Percentiles rank a stretch among this genome's conserved stretches.
phyloP scores from a whole-genome alignment of 495 filamentous ascomycete species.

The Neurospora discreta region DNA sequence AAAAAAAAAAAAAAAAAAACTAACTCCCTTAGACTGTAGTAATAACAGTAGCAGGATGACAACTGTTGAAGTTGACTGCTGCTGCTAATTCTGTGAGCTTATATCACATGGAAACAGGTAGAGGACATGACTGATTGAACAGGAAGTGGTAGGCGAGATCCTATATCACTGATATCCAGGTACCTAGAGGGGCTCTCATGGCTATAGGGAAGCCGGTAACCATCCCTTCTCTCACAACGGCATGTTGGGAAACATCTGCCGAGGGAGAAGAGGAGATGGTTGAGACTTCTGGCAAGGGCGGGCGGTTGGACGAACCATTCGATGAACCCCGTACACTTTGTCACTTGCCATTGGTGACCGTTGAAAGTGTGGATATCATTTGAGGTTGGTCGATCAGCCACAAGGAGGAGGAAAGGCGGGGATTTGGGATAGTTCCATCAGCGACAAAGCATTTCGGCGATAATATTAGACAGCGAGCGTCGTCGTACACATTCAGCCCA shows the following conservation, averaged over 20 bases:
- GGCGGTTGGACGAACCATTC: background rate
- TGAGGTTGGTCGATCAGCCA: background rate
- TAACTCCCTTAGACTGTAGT: background rate
- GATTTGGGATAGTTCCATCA: background rate
- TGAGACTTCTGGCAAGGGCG: background rate
- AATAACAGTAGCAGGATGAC: background rate
- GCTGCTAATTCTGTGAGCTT: slow-evolving; percentile 1
- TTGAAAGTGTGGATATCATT: background rate
- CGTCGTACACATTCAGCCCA: background rate
- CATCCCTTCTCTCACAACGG: background rate
- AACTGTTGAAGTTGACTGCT: slow-evolving; percentile 22
- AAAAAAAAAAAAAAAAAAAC: background rate
- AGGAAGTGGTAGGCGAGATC: background rate
- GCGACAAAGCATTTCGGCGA: background rate
- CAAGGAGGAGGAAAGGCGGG: background rate
- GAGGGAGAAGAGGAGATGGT: background rate
- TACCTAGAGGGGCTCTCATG: background rate
- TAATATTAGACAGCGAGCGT: background rate
- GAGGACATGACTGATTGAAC: background rate
- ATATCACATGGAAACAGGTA: slow-evolving; percentile 2
- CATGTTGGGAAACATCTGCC: background rate
- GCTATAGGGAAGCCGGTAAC: background rate
- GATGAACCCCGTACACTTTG: background rate
- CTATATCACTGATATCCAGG: background rate
- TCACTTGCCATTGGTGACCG: background rate